These are phyloP conservation scores for Auricularia auricula-judae DNA, from an alignment of 768 basidiomycete species.

Conservation along the genomic window DNA sequence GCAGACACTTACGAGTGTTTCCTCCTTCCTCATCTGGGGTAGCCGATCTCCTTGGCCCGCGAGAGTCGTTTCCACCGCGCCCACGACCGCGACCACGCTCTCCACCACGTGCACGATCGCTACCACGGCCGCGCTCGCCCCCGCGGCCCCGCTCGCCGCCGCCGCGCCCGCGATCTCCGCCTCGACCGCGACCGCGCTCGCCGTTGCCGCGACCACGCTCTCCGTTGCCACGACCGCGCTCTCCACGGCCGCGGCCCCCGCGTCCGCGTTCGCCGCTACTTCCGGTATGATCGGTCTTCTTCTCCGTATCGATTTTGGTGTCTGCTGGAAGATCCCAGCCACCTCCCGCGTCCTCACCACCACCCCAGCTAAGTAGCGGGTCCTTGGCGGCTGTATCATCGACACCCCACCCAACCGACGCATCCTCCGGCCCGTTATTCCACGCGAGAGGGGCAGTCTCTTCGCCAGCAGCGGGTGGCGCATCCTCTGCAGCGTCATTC, in stretches of 20 bases:
- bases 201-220: not conserved
- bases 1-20: too few relatives aligned
- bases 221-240: too few relatives aligned
- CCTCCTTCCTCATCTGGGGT: not conserved
- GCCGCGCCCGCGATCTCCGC: not conserved
- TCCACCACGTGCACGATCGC: not conserved
- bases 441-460: too few relatives aligned
- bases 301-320: not conserved
- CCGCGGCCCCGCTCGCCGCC: not conserved
- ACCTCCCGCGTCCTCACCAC: too few relatives aligned
- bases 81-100: not conserved
- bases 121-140: not conserved
- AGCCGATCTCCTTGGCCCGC: not conserved
- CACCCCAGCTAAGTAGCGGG: too few relatives aligned
- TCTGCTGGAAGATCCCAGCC: not conserved
- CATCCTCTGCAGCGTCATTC: too few relatives aligned
- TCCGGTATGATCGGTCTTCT: not conserved
- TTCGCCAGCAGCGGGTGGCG: too few relatives aligned
- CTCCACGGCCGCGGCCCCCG: not conserved
- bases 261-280: not conserved
- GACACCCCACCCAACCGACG: too few relatives aligned
- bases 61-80: not conserved
- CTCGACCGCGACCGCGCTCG: not conserved
- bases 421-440: too few relatives aligned
- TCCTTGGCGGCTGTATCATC: too few relatives aligned